phyloP scores from a whole-genome alignment of 768 basidiomycete genomes.

The Agaricus sinodeliciosus region DNA sequence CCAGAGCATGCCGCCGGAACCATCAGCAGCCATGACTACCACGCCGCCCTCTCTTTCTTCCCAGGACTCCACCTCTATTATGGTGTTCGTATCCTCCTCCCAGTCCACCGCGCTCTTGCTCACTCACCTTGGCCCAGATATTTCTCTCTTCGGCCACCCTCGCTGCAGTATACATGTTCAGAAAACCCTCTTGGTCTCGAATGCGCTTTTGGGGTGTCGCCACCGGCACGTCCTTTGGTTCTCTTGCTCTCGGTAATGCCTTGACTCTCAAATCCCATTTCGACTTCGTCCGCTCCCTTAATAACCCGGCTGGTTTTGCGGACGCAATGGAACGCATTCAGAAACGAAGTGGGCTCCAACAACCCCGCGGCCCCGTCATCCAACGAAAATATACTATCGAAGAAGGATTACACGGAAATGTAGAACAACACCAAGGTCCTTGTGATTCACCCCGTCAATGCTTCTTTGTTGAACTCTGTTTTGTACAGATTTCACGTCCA shows the following conservation, averaged over 20 bases:
- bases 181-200: constrained; percentile 7
- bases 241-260: constrained; percentile 25
- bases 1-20: constrained; percentile 48
- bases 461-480: not conserved
- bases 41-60: constrained; percentile 46
- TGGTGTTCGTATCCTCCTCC: constrained; percentile 22
- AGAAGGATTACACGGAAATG: constrained; percentile 11
- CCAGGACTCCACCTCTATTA: constrained; percentile 37
- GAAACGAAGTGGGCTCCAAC: constrained; percentile 31
- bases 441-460: not conserved
- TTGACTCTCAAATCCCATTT: constrained; percentile 24
- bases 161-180: constrained; percentile 4
- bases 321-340: constrained; percentile 38
- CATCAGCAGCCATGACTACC: constrained; percentile 48
- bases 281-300: constrained; percentile 29
- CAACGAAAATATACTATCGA: constrained; percentile 17
- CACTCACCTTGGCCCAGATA: not conserved
- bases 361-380: constrained; percentile 22
- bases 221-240: constrained; percentile 18
- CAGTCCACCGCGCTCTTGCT: not conserved
- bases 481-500: not conserved
- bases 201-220: constrained; percentile 6
- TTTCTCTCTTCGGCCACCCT: constrained; percentile 1
- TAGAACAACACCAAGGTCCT: constrained; percentile 7
- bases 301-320: constrained; percentile 33